Conservation (phyloP, 768 basidiomycete species). For the Leccinum longicurvipes region DNA sequence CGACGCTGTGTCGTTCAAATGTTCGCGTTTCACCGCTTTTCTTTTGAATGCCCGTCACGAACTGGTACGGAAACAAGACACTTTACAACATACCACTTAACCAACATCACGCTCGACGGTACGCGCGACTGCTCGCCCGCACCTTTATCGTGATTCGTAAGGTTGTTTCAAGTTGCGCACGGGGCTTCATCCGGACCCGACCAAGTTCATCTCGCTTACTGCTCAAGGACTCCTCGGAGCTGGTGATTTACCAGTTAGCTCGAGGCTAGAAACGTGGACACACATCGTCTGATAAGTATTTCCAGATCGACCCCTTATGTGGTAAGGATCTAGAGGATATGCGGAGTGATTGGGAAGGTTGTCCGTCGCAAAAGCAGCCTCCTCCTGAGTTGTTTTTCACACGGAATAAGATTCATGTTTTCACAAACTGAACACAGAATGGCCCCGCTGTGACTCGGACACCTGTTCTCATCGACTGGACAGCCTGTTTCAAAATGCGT, state of each 20-base stretch:
- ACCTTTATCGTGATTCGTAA: too few species aligned
- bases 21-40: too few species aligned
- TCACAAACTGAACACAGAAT: too few species aligned
- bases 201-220: background rate
- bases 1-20: background rate
- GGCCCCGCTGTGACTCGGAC: too few species aligned
- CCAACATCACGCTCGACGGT: background rate
- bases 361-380: too few species aligned
- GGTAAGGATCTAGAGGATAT: too few species aligned
- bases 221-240: background rate
- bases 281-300: background rate
- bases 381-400: too few species aligned
- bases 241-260: background rate
- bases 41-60: background rate
- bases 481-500: slow-evolving; percentile 27
- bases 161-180: background rate
- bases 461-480: slow-evolving; percentile 23
- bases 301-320: background rate
- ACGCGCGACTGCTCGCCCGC: background rate
- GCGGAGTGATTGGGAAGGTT: background rate
- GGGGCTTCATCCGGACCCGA: background rate
- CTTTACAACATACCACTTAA: background rate
- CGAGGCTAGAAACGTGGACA: too few species aligned
- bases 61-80: background rate
- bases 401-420: too few species aligned